Evolutionary conservation across 352 stramenopile species (phyloP), one percentile per base, ranked within the genome.

Genomic region (Pilasporangium apinafurcum): DNA sequence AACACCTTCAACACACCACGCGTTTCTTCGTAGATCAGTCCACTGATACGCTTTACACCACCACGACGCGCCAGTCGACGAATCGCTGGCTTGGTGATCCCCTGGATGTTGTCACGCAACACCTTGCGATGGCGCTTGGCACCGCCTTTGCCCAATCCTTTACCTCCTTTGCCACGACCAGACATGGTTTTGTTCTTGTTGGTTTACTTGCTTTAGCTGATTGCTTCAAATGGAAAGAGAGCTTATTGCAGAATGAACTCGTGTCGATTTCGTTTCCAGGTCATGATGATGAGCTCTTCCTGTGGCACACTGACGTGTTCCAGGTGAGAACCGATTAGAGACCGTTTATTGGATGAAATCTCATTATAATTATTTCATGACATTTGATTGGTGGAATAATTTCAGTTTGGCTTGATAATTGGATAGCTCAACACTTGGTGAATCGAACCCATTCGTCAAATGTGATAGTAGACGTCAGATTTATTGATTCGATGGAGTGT

Each of bases 1-100:
- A 98, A 99, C 20, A 98, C 94, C 83, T 98, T 98, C 47, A 99
- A 84, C 26, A 98, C 95, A 52, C 95, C 95, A 57, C 95, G 87
- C 28, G 94, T 98, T 71, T 99, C 95, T 73, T 99, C 95, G 69
- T 99, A 98, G 68, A 98, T 99, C 33, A 98, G 80, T 51, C 96
- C 95, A 18, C 83, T 96, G 65, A 98, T 98, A 68, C 95, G 92
- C 86, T 98, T 98, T 36, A 98, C 95, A 83, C 95, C 95, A 53
- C 96, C 95, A 95, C 95, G 88, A 76, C 96, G 95, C 53, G 96
- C 96, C 16, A 99, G 86, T 86, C 95, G 90, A 53, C 96, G 93
- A 65, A 99, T 99, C 20, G 95, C 96, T 16, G 93, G 93, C 66
- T 95, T 96, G 39, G 86, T 95, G 41, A 95, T 95, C 36, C 84